Evolutionary conservation across 495 filamentous ascomycete genomes (phyloP).

Genomic region (Rhizodiscina lignyota): DNA sequence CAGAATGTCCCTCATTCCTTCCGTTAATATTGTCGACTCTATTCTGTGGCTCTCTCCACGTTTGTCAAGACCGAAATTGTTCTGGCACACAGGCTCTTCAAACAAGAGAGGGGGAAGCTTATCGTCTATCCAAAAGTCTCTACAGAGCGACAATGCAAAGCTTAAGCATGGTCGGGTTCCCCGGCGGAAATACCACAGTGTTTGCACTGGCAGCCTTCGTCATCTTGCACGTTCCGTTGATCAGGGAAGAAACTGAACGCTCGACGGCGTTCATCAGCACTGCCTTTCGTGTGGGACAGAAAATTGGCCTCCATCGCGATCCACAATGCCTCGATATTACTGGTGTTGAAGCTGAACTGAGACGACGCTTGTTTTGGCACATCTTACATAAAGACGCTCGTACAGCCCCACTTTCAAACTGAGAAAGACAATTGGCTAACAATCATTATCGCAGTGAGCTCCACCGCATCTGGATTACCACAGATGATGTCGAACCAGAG

Average conservation of each 20-base stretch:
- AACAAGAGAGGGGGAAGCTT: no score
- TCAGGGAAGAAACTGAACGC: neutral
- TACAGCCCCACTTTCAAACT: no score
- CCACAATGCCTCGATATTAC: constrained; percentile 20
- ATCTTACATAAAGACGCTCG: constrained; percentile 21
- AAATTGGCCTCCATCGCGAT: constrained; percentile 30
- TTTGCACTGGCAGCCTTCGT: neutral
- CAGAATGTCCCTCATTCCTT: no score
- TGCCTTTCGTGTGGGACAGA: constrained; percentile 25
- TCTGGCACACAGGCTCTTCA: no score
- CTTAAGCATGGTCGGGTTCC: neutral
- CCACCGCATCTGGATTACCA: neutral
- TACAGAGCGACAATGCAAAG: neutral
- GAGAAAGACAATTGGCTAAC: no score
- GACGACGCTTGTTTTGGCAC: constrained; percentile 27
- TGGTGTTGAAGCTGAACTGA: constrained; percentile 28
- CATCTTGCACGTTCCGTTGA: neutral
- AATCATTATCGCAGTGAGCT: no score
- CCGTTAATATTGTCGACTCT: no score
- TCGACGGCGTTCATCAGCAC: constrained; percentile 12
- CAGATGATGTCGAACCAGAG: neutral
- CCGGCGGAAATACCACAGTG: neutral
- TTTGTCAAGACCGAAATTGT: no score
- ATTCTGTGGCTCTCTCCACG: no score
- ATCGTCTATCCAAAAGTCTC: neutral